Evolutionary conservation across 345 rosid genomes (phyloP), one percentile per base, ranked within the genome.

Genomic region (Eucalyptus regnans): DNA sequence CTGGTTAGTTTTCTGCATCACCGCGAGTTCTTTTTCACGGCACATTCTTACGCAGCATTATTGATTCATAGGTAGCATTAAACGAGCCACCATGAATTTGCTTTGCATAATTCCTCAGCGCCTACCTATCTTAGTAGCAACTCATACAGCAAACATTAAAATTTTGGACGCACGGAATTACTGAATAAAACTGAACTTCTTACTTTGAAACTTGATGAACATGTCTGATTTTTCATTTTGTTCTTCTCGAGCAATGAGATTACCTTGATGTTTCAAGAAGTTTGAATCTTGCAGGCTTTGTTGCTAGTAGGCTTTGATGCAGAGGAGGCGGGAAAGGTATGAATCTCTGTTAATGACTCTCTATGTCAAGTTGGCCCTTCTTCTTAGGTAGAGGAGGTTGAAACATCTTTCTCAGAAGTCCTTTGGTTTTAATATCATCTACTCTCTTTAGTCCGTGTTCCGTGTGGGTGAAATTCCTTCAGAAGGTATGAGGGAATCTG

Each of bases 231-330:
- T 64, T 64, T 64, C 18, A 7, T 64, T n/a, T 14, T 64, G 76
- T 64, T 64, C 95, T 79, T 91, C 94, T n/a, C 89, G 66, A 46
- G 33, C 88, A 62, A 58, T 41, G 79, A 44, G 88, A 76, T 41
- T 76, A 20, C 83, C 83, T 76, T 48, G 84, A 64, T 49, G 88
- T 64, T 76, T 37, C 83, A 37, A 37, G 46, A 76, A 37, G 83
- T 52, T 86, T 81, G 60, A 46, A 15, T 87, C 90, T 91, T 89
- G 79, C 93, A 97, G 99, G 98, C 96, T 87, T 88, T 97, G 90
- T 76, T 97, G 91, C 90, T 96, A 88, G 87, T 97, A 84, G 98
- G 99, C 49, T 95, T 96, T 90, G 95, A 93, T 90, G 66, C 93
- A 33, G 90, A 93, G 71, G 99, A 97, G 88, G 94, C 89, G 76